phyloP scores from a whole-genome alignment of 2,329 filamentous ascomycete genomes.

The Aspergillus pseudoviridinutans region DNA sequence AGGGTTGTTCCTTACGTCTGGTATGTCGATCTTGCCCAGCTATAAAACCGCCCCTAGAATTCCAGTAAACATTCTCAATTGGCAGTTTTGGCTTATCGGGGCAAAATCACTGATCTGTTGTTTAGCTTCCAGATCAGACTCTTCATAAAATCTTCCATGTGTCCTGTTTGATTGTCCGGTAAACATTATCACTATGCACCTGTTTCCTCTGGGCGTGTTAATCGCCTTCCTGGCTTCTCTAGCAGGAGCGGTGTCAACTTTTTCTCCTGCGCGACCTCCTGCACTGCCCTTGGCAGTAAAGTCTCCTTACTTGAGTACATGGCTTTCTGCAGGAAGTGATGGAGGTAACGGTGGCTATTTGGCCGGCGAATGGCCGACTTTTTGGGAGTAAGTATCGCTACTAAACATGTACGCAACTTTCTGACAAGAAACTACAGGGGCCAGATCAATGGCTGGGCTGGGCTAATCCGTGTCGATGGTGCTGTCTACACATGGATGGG shows the following conservation, averaged over 20 bases:
- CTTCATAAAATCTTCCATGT: constrained; percentile 13
- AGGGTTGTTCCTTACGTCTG: constrained; percentile 6
- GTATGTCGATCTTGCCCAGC: constrained; percentile 16
- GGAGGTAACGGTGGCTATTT: constrained; percentile 63
- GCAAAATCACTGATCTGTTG: not conserved
- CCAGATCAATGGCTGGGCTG: constrained; percentile 61
- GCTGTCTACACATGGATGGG: constrained; percentile 66
- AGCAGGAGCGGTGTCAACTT: constrained; percentile 47
- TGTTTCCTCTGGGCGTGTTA: constrained; percentile 21
- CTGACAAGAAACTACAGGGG: constrained; percentile 37
- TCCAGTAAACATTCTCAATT: constrained; percentile 24
- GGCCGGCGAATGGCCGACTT: constrained; percentile 64
- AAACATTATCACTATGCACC: constrained; percentile 25
- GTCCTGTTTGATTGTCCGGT: constrained; percentile 15
- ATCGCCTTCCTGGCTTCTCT: constrained; percentile 20
- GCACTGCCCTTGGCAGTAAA: constrained; percentile 69
- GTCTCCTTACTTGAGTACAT: constrained; percentile 70
- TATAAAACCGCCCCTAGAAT: constrained; percentile 28
- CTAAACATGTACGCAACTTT: not conserved
- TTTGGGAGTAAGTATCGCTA: constrained; percentile 59
- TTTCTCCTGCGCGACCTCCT: constrained; percentile 62
- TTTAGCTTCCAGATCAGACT: constrained; percentile 4
- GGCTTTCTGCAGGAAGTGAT: constrained; percentile 60
- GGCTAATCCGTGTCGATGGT: constrained; percentile 66
- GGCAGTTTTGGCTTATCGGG: constrained; percentile 2